These are phyloP conservation scores for Erigeron canadensis DNA, from an alignment of 129 eudicot genomes.

Conservation along the genomic window DNA sequence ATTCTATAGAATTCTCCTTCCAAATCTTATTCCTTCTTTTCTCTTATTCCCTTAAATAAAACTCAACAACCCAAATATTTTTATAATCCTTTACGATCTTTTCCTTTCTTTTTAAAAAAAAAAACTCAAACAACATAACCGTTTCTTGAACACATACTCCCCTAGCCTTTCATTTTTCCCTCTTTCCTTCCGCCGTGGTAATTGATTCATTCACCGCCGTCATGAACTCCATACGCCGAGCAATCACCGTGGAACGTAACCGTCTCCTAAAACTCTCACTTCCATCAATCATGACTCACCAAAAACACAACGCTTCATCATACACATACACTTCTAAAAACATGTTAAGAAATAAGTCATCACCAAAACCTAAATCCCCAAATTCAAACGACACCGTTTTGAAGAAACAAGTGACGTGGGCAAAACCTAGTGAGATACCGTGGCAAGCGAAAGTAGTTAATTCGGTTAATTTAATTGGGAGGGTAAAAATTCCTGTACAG, in stretches of 20 bases:
- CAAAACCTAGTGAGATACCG: slow-evolving; percentile 67
- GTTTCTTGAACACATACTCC: too few relatives aligned
- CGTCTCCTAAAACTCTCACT: slow-evolving; percentile 32
- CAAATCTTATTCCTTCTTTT: too few relatives aligned
- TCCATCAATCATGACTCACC: slow-evolving; percentile 6
- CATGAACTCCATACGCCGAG: slow-evolving; percentile 44
- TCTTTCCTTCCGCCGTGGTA: slow-evolving; percentile 10
- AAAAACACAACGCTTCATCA: slow-evolving; percentile 24
- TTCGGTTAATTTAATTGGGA: slow-evolving; percentile 64
- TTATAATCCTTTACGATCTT: too few relatives aligned
- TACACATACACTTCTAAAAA: slow-evolving; percentile 17
- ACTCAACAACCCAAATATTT: too few relatives aligned
- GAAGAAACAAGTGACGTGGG: slow-evolving; percentile 48
- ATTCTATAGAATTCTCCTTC: too few relatives aligned
- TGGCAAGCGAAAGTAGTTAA: slow-evolving; percentile 68
- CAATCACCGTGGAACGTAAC: slow-evolving; percentile 33
- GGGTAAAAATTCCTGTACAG: slow-evolving; percentile 51
- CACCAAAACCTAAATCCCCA: slow-evolving; percentile 18
- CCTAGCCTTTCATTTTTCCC: too few relatives aligned
- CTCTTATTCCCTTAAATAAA: too few relatives aligned
- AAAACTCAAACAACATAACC: too few relatives aligned
- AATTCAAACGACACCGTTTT: slow-evolving; percentile 19
- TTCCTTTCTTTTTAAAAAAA: too few relatives aligned
- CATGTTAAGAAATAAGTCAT: slow-evolving; percentile 8
- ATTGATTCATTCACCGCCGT: slow-evolving; percentile 9